A percentile compares a stretch with the other conserved stretches of the same genome.
phyloP scores from a whole-genome alignment of 2,329 filamentous ascomycete genomes.

The Trichoderma sp. region DNA sequence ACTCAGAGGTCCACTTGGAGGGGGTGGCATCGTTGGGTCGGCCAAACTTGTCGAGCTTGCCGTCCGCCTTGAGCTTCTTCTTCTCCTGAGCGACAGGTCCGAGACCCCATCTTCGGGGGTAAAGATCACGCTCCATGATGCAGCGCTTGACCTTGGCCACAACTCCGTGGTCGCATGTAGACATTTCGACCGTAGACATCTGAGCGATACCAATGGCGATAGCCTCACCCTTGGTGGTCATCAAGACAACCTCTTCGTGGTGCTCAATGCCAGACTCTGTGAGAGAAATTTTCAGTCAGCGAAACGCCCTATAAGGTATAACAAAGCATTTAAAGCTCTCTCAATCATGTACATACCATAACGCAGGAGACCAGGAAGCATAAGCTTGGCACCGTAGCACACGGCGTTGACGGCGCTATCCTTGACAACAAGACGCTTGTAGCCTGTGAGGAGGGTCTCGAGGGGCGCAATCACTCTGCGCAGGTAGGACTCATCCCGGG shows the following conservation, averaged over 20 bases:
- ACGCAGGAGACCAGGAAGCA: conserved; percentile 92
- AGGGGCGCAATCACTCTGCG: conserved; percentile 88
- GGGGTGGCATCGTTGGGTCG: conserved; percentile 90
- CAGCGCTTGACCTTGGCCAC: conserved; percentile 99
- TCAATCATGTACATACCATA: conserved; percentile 62
- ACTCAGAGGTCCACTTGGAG: conserved; percentile 85
- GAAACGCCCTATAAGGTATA: background rate
- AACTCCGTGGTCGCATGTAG: conserved; percentile 94
- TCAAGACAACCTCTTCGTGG: conserved; percentile 93
- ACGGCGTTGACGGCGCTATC: conserved; percentile 81
- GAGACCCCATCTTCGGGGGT: conserved; percentile 94
- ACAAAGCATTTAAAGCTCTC: background rate
- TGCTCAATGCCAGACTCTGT: conserved; percentile 85
- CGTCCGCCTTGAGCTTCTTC: conserved; percentile 99
- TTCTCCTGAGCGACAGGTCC: conserved; percentile 92
- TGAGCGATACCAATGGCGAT: conserved; percentile 95
- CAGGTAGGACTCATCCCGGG: conserved; percentile 88
- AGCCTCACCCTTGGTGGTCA: conserved; percentile 98
- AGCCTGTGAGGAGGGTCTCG: conserved; percentile 85
- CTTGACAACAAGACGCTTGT: conserved; percentile 98
- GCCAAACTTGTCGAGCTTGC: conserved; percentile 97
- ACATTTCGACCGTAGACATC: conserved; percentile 97
- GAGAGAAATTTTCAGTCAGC: conserved; percentile 27
- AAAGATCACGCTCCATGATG: conserved; percentile 99
- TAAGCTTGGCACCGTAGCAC: conserved; percentile 97